phyloP scores from a whole-genome alignment of 2,329 filamentous ascomycete genomes.

The Neofusicoccum umdonicola region DNA sequence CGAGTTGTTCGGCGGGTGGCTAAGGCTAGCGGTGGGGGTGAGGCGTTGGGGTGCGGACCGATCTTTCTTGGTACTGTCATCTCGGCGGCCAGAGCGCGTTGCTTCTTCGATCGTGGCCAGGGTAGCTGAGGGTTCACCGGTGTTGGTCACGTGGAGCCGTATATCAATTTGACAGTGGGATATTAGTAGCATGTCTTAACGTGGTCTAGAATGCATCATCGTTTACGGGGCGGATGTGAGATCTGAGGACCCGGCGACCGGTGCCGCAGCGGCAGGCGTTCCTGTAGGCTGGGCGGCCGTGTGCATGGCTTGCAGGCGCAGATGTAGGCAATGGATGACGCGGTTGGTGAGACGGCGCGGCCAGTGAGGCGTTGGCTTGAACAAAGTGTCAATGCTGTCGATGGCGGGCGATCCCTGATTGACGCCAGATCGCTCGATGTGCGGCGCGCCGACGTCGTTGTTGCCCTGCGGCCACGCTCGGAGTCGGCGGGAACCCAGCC shows the following conservation, averaged over 20 bases:
- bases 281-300: conserved; percentile 5
- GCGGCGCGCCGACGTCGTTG: neutral
- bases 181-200: conserved; percentile 15
- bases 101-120: conserved; percentile 9
- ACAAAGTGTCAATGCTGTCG: neutral
- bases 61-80: conserved; percentile 12
- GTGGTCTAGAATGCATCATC: conserved; percentile 15
- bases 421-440: neutral
- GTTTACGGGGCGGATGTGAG: conserved; percentile 16
- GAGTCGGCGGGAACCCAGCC: neutral
- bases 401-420: neutral
- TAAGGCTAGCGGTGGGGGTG: neutral
- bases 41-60: neutral
- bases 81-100: neutral
- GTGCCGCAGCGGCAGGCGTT: conserved; percentile 17
- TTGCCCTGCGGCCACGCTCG: neutral
- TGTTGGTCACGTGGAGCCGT: neutral
- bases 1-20: neutral
- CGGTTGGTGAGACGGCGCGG: neutral
- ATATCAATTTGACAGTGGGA: conserved; percentile 9
- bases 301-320: conserved; percentile 7
- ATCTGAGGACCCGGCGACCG: conserved; percentile 15
- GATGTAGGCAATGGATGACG: conserved; percentile 5
- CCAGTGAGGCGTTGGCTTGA: conserved; percentile 2
- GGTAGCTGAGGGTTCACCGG: neutral